These are phyloP conservation scores for Blastocystis sp. DNA, from an alignment of 352 stramenopile genomes.

Conservation along the genomic window DNA sequence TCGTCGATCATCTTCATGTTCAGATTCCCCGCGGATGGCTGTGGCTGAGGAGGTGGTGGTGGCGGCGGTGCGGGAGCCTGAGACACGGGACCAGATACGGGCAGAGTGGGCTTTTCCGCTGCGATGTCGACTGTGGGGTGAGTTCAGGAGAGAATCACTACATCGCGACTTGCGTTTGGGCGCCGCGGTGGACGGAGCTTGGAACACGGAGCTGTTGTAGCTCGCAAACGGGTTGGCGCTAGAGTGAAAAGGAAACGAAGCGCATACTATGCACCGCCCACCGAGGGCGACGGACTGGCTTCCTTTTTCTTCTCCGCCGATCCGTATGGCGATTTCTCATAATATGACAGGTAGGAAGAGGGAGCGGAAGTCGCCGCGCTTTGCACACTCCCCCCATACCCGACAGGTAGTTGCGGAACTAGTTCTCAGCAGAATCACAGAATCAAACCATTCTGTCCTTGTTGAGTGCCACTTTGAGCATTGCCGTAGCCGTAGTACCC, in stretches of 20 bases:
- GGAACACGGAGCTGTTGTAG: conserved; percentile 40
- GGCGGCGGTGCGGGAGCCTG: not conserved
- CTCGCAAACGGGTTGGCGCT: conserved; percentile 58
- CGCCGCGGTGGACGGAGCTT: not conserved
- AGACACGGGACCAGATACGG: conserved; percentile 13
- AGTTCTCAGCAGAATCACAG: too few relatives aligned
- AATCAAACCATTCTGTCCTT: too few relatives aligned
- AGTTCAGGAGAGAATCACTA: not conserved
- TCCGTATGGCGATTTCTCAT: not conserved
- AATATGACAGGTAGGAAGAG: not conserved
- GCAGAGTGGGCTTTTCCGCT: not conserved
- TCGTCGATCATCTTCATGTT: conserved; percentile 24
- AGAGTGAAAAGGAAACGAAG: not conserved
- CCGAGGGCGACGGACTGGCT: not conserved
- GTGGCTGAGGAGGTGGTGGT: not conserved
- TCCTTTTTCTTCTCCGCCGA: not conserved
- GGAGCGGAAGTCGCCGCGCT: not conserved
- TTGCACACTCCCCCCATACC: too few relatives aligned
- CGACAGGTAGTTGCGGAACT: not conserved
- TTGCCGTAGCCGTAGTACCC: conserved; percentile 55
- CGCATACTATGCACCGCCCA: conserved; percentile 25
- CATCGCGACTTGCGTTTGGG: conserved; percentile 12
- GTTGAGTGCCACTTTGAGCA: conserved; percentile 1
- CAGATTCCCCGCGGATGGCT: conserved; percentile 25
- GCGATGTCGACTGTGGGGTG: conserved; percentile 24